These are phyloP conservation scores for Sechiopsis laciniata DNA, from an alignment of 306 rosid species.

Conservation along the genomic window DNA sequence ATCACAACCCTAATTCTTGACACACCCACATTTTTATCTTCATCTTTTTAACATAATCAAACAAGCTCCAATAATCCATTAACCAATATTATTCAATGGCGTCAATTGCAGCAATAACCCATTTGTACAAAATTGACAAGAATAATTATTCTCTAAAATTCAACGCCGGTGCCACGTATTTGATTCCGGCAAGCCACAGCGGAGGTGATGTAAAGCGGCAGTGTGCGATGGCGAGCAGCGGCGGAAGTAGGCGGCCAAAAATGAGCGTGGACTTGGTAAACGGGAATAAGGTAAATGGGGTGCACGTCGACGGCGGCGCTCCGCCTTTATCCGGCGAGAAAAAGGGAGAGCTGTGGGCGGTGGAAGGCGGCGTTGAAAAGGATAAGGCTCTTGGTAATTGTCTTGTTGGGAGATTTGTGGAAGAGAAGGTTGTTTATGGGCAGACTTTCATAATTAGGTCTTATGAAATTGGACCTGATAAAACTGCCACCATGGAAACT, in stretches of 20 bases:
- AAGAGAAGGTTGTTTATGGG: conserved; percentile 63
- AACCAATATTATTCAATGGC: neutral
- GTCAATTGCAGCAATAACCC: conserved; percentile 6
- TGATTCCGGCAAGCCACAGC: conserved; percentile 1
- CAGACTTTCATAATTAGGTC: conserved; percentile 75
- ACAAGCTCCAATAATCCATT: neutral
- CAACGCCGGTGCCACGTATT: neutral
- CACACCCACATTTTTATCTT: too few relatives aligned
- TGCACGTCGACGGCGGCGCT: conserved; percentile 24
- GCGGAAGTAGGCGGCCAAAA: conserved; percentile 8
- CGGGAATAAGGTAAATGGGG: conserved; percentile 52
- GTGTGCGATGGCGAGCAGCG: conserved; percentile 21
- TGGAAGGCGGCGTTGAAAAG: neutral
- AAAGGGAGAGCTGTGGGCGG: neutral
- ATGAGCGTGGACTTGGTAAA: conserved; percentile 32
- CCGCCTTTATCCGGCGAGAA: neutral
- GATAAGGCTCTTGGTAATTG: conserved; percentile 41
- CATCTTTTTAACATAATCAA: too few relatives aligned
- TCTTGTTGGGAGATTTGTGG: conserved; percentile 65
- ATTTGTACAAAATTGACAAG: neutral
- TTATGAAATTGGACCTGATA: conserved; percentile 86
- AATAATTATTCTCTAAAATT: neutral
- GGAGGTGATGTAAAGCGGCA: neutral
- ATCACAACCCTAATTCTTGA: neutral
- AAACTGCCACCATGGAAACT: conserved; percentile 77